phyloP scores from a whole-genome alignment of 495 filamentous ascomycete species.

The Talaromyces adpressus region DNA sequence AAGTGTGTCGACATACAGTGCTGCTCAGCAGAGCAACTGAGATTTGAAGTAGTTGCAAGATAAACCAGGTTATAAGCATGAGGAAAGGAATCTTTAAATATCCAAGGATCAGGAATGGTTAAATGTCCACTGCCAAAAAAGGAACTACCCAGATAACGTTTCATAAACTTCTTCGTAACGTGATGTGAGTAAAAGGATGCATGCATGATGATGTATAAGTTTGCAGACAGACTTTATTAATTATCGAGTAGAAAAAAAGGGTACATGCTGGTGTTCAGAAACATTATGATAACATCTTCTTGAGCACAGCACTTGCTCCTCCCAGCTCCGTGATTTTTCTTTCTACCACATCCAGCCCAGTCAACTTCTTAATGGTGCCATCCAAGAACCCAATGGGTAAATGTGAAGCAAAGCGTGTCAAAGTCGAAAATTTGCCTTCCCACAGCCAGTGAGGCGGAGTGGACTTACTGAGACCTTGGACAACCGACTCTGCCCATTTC shows the following conservation, averaged over 20 bases:
- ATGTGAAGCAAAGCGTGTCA: constrained; percentile 15
- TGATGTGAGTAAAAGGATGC: neutral
- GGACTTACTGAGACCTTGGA: constrained; percentile 18
- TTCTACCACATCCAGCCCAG: constrained; percentile 23
- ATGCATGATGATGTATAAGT: neutral
- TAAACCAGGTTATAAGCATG: too few relatives aligned
- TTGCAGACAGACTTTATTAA: too few relatives aligned
- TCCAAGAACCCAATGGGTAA: constrained; percentile 25
- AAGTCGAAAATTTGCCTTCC: constrained; percentile 19
- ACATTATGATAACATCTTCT: neutral
- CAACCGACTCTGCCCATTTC: constrained; percentile 21
- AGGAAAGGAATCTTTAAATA: too few relatives aligned
- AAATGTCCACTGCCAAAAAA: neutral
- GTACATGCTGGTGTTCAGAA: neutral
- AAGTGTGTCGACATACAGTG: too few relatives aligned
- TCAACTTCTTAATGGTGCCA: constrained; percentile 20
- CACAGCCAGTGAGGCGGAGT: constrained; percentile 22
- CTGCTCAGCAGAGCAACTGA: too few relatives aligned
- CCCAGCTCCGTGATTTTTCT: neutral
- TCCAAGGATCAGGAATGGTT: too few relatives aligned
- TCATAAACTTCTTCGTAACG: neutral
- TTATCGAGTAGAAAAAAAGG: neutral
- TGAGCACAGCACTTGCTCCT: neutral
- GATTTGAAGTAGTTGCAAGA: too few relatives aligned
- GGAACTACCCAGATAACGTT: neutral